Base-by-base conservation (phyloP, 2,329 filamentous ascomycete genomes). In the Aaosphaeria pasadenensis region DNA sequence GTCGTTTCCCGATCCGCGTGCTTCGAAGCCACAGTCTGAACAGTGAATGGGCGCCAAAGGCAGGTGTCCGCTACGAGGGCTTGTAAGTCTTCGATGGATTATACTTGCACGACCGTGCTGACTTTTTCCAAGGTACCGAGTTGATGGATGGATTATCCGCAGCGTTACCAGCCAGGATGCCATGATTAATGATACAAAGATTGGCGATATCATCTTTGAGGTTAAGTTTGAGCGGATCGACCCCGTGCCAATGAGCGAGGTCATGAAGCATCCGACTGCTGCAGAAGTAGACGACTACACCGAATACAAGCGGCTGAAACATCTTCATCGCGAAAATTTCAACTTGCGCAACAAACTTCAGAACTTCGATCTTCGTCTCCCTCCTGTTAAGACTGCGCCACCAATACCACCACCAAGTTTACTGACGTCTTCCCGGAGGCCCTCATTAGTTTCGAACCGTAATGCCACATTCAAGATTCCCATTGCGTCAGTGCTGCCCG, bases 11-110 rank as follows among this genome's bases (percentile, higher is more conserved):
- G 0, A 58, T 78, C 5, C 67, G 76, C 11, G 65, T 78, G 7
- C 60, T 78, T 46, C 67, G 75, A 33, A 71, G 67, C 42, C 75
- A 78, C 51, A 67, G 62, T 6, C 57, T 76, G 47, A 67, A 65
- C 32, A 75, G 72, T 47, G 63, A 74, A 30, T 76, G 71, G 70
- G 68, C 71, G 7, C 76, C 76, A 3, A 70, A 70, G 49, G 74
- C 72, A 43, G 76, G 76, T 0, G 56, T 78, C 5, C 57, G 76
- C 58, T 78, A 77, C 49, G 76, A 78, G 43, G 76, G 76, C 42
- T 49, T 78, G 73, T 77, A 48, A 60, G 74, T 67, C 42, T 1
- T 38, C 24, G n/a, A 38, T 30, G 29, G 28, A 33, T 7, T 7
- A 24, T 17, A n/a, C 28, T 31, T 6, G 11, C 3, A 7, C 7